Evolutionary conservation across 2,329 filamentous ascomycete genomes (phyloP).

Genomic region (Rutstroemia sydowiana): DNA sequence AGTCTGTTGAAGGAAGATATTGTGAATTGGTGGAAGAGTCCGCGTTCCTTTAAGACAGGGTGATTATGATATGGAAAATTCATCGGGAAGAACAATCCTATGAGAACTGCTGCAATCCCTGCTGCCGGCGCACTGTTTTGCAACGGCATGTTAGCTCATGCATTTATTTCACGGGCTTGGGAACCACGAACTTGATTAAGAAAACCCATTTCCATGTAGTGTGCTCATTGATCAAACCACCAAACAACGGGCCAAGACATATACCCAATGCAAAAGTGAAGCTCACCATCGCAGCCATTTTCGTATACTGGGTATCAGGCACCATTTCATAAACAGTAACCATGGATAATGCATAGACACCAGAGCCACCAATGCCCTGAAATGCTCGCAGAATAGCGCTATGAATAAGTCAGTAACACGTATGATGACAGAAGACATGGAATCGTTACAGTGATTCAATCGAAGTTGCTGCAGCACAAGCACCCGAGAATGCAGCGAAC

Average conservation of each 20-base stretch:
- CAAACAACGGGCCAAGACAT: conserved; percentile 26
- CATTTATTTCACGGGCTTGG: neutral
- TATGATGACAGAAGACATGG: neutral
- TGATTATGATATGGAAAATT: neutral
- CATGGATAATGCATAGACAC: conserved; percentile 30
- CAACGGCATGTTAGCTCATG: neutral
- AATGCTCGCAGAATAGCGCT: conserved; percentile 7
- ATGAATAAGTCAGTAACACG: neutral
- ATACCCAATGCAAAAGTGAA: conserved; percentile 9
- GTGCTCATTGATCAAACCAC: conserved; percentile 28
- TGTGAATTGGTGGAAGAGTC: neutral
- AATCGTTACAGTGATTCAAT: neutral
- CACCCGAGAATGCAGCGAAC: conserved; percentile 1
- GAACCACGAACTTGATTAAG: neutral
- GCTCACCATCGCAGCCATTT: conserved; percentile 6
- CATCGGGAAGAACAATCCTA: neutral
- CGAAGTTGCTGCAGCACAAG: neutral
- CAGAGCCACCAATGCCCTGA: conserved; percentile 40
- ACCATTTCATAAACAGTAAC: neutral
- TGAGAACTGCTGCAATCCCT: neutral
- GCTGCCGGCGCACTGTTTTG: neutral
- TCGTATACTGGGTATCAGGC: conserved; percentile 23
- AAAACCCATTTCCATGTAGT: conserved; percentile 31
- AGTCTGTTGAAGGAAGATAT: neutral
- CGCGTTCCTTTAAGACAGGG: neutral